These are phyloP conservation scores for Corrigiola litoralis DNA, from an alignment of 179 eudicot genomes.

Conservation along the genomic window DNA sequence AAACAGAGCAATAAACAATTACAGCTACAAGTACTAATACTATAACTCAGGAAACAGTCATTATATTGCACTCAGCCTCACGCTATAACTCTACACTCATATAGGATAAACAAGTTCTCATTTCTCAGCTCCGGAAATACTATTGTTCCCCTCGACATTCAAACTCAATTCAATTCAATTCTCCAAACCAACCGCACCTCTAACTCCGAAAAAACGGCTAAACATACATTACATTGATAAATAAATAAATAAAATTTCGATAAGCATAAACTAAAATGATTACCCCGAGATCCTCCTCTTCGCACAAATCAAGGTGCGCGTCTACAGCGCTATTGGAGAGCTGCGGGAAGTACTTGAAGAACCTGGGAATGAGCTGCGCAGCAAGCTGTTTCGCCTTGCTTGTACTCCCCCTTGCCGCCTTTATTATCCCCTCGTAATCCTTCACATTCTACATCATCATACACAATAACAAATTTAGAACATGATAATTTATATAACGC, in stretches of 20 bases:
- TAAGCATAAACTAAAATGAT: conserved; percentile 4
- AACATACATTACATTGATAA: not conserved
- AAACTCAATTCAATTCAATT: no score
- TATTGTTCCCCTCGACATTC: no score
- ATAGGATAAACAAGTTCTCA: no score
- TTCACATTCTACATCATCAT: conserved; percentile 45
- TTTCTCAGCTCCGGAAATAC: no score
- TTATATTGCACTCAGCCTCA: no score
- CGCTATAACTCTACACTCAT: no score
- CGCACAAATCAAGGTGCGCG: conserved; percentile 84
- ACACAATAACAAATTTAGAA: conserved; percentile 2
- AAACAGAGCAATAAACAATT: no score
- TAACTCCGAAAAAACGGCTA: not conserved
- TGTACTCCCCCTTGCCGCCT: conserved; percentile 57
- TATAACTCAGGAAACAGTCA: no score
- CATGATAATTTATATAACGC: not conserved
- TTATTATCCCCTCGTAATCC: conserved; percentile 72
- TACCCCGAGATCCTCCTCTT: conserved; percentile 96
- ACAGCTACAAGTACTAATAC: no score
- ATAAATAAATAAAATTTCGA: not conserved
- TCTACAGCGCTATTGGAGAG: conserved; percentile 52
- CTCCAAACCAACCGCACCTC: no score
- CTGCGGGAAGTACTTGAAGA: conserved; percentile 72
- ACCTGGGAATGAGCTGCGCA: conserved; percentile 92
- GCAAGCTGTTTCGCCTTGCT: conserved; percentile 76